phyloP scores from a whole-genome alignment of 805 yeast species.

The Jamesozyma hellenica region DNA sequence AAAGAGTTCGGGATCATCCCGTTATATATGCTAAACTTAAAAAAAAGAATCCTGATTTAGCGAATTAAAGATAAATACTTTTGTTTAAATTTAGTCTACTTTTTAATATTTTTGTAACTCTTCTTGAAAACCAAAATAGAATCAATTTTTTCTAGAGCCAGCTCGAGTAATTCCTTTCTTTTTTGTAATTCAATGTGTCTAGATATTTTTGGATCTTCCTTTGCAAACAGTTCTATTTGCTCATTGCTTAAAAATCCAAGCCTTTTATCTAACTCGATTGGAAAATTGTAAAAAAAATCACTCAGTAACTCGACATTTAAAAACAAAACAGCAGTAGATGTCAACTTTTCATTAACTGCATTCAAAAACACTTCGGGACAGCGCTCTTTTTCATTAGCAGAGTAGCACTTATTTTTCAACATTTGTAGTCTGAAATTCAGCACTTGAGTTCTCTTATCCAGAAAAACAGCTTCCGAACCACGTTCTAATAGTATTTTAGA shows the following conservation, averaged over 20 bases:
- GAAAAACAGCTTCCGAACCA: conserved; percentile 77
- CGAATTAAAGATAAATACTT: no score
- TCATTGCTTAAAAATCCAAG: conserved; percentile 56
- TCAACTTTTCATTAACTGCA: conserved; percentile 82
- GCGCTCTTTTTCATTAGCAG: conserved; percentile 70
- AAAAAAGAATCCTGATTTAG: no score
- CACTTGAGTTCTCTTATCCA: conserved; percentile 61
- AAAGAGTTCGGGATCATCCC: no score
- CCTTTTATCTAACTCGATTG: conserved; percentile 78
- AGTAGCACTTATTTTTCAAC: conserved; percentile 63
- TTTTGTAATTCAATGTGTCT: conserved; percentile 89
- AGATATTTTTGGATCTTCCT: conserved; percentile 85
- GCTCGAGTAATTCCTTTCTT: conserved; percentile 76
- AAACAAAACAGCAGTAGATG: conserved; percentile 87
- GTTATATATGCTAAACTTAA: no score
- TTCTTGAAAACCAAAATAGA: conserved; percentile 33
- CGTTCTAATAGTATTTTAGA: conserved; percentile 61
- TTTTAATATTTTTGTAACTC: conserved; percentile 23
- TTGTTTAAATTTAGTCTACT: conserved; percentile 3
- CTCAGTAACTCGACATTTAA: conserved; percentile 87
- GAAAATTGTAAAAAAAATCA: conserved; percentile 93
- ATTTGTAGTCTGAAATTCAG: conserved; percentile 68
- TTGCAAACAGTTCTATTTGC: conserved; percentile 81
- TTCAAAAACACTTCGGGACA: conserved; percentile 94
- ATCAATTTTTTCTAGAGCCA: conserved; percentile 79